Percentiles rank a stretch among this genome's conserved stretches.
Conservation (phyloP, 148 eudicot genomes). For the Hydrangea macrophylla region DNA sequence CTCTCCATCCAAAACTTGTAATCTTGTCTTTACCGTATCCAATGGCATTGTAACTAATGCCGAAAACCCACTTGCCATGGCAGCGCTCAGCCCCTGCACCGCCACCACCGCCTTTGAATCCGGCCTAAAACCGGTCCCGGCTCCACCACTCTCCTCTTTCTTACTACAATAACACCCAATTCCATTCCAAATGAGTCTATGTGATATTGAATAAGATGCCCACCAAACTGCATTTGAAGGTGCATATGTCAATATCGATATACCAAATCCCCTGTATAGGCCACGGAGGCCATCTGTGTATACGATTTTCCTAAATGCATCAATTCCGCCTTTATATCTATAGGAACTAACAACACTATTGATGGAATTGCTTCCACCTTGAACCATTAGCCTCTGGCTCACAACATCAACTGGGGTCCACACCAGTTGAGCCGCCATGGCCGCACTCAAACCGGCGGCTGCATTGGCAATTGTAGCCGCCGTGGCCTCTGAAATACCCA, state of each 20-base stretch:
- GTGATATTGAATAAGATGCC: conserved; percentile 47
- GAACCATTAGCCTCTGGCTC: conserved; percentile 62
- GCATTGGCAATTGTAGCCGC: conserved; percentile 57
- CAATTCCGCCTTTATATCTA: conserved; percentile 38
- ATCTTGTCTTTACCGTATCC: conserved; percentile 56
- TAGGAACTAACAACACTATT: neutral
- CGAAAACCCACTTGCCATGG: conserved; percentile 51
- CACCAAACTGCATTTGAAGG: conserved; percentile 72
- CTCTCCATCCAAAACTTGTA: conserved; percentile 53
- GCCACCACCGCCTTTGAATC: conserved; percentile 30
- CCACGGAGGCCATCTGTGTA: conserved; percentile 41
- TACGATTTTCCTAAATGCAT: conserved; percentile 44
- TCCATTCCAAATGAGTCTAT: conserved; percentile 35
- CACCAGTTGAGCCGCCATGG: conserved; percentile 60
- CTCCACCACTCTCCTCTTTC: conserved; percentile 19
- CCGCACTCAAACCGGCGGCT: conserved; percentile 49
- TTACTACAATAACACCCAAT: conserved; percentile 23
- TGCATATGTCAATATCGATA: conserved; percentile 57
- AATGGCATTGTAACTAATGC: conserved; percentile 59
- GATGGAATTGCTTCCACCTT: conserved; percentile 22
- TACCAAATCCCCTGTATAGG: conserved; percentile 59
- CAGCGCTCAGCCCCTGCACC: conserved; percentile 49
- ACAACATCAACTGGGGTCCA: conserved; percentile 69
- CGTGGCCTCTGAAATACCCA: conserved; percentile 58
- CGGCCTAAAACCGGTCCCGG: conserved; percentile 26